Base-by-base conservation (phyloP, 2,329 filamentous ascomycete species). In the Coniochaeta sp. region DNA sequence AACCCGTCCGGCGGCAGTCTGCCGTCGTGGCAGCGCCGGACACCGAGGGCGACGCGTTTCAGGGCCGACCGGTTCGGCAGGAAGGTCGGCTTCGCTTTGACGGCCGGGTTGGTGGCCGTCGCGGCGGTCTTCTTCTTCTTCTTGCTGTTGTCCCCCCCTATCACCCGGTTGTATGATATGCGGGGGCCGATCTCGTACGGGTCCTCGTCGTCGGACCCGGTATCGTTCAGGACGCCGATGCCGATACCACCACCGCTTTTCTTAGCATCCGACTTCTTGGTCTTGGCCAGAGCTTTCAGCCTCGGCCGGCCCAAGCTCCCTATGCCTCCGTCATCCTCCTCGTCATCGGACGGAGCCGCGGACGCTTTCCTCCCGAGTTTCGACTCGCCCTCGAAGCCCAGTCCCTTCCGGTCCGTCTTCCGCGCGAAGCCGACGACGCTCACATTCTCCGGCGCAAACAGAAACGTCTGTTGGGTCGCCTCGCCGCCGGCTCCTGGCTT, bases 181-280 rank as follows among this genome's bases (percentile, higher is more conserved):
- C 87, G 89, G 0, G 95, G 95, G 0, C 93, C 93, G 58, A 98
- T 88, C 61, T 93, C 90, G 70, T 96, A 98, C 0, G 91, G 90
- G 68, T 97, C 93, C 67, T 98, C 95, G 54, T 97, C 93, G 65
- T 98, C 95, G 4, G 93, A 97, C 12, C 92, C 93, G 22, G 88
- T 95, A 65, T 97, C 93, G 67, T 98, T 97, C 54, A 98, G 75
- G 1, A 97, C 81, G 0, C 93, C 93, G 16, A 96, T 88, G 0
- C 93, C 93, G 64, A 98, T 91, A 0, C 89, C 91, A 0, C 89
- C 91, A 2, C 89, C 85, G 58, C 81, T 81, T 1, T 68, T 70
- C 61, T 70, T 75, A 61, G 78, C 77, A 67, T 72, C 74, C 68
- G 87, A 89, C 60, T 85, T 83, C 58, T 79, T 81, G 3, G 64